Evolutionary conservation across 208 protist species (phyloP), one percentile per base, ranked within the genome.

Genomic region (Leptomonas pyrrhocoris): DNA sequence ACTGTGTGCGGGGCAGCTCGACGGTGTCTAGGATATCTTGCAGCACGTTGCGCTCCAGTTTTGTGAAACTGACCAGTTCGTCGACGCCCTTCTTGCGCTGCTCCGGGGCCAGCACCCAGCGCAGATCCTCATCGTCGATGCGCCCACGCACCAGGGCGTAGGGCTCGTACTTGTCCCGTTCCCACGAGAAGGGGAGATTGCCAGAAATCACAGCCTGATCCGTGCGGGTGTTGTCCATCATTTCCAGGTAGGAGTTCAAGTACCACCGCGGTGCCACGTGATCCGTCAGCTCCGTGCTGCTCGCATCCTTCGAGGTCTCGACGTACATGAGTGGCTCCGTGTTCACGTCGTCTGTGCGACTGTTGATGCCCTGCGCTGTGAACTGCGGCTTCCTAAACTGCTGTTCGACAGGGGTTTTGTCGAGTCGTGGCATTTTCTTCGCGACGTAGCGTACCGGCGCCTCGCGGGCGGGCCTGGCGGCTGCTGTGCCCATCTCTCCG

Each of bases 301-400:
- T 86, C 13, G 74, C 84, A 50, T 94, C 89, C 67, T 90, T 89
- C n/a, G 89, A 88, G 27, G 89, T 90, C 74, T 94, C 86, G 25
- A 94, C 89, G 75, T 94, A 94, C 86, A 94, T 92, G 25, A 90
- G 68, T 27, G 89, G 89, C 68, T 94, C 86, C 27, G 89, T 94
- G 69, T 94, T 94, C 31, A 94, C 85, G 61, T 94, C 84, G 62
- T 94, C 89, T 27, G 80, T 79, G 23, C 89, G 89, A 23, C 64
- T 88, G 65, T 94, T 94, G 54, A 94, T 94, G 61, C 89, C 89
- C 28, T 83, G 77, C n/a, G 84, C 79, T 1, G 86, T 88, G 61
- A 84, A 91, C 16, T 83, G 59, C n/a, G 89, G 86, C 68, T 94
- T 94, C 64, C 82, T 86, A 63, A 94, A 94, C 59, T 92, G 86